Conservation (phyloP, 1,284 basidiomycete species). For the Coniferiporia weirii region DNA sequence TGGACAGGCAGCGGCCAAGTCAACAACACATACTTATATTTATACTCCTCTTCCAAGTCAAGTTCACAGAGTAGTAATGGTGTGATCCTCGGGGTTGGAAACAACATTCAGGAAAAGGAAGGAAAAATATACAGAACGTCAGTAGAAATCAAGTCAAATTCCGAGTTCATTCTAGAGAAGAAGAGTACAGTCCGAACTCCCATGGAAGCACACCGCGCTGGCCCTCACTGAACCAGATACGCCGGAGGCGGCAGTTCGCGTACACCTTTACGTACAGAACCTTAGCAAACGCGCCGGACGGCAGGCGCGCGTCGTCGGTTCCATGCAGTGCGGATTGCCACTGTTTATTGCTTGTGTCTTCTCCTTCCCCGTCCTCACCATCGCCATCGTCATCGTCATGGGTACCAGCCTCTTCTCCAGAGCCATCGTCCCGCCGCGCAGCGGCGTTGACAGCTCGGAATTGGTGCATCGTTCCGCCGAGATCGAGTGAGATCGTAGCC, state of each 20-base stretch:
- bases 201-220: constrained; percentile 49
- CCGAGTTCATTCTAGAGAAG: not conserved
- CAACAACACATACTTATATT: no score
- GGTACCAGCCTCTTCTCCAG: constrained; percentile 17
- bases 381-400: constrained; percentile 25
- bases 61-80: no score
- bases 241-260: constrained; percentile 72
- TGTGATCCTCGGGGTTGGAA: no score
- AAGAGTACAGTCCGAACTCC: constrained; percentile 60
- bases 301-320: constrained; percentile 32
- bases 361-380: no score
- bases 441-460: constrained; percentile 48
- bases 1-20: no score
- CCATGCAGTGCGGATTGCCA: not conserved
- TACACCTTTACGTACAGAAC: constrained; percentile 72
- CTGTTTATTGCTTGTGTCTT: constrained; percentile 8
- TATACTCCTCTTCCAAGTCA: no score
- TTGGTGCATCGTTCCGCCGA: constrained; percentile 56
- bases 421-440: constrained; percentile 17
- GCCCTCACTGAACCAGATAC: constrained; percentile 67
- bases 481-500: constrained; percentile 60
- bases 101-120: no score
- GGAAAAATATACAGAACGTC: no score
- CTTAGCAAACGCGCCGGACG: constrained; percentile 56
- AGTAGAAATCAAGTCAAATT: no score